These are phyloP conservation scores for Penicillium roqueforti DNA, from an alignment of 495 filamentous ascomycete species.

Conservation along the genomic window DNA sequence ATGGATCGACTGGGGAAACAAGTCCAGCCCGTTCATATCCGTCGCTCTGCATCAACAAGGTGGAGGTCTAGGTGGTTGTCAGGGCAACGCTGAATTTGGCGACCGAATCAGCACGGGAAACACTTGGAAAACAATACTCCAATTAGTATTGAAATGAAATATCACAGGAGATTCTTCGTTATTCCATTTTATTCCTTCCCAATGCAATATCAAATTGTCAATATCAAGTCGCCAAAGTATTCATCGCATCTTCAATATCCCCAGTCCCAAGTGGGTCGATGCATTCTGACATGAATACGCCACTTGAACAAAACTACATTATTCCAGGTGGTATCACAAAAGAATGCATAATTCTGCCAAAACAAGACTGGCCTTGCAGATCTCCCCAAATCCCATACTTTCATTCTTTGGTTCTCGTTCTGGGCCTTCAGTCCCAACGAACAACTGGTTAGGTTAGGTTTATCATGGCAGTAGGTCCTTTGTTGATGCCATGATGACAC, in stretches of 20 bases:
- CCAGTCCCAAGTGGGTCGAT: not conserved
- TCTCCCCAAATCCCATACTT: not conserved
- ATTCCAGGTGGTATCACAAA: not conserved
- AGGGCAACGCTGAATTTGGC: constrained; percentile 23
- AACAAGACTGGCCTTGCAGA: not conserved
- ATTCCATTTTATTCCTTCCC: not conserved
- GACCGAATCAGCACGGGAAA: constrained; percentile 11
- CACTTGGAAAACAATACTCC: not conserved
- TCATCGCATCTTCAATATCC: not conserved
- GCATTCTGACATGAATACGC: not conserved
- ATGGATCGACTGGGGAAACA: constrained; percentile 5
- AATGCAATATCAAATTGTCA: no score
- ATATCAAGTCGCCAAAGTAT: not conserved
- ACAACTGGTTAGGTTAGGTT: not conserved
- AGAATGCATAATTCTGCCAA: not conserved
- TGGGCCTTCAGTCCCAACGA: not conserved
- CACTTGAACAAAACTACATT: not conserved
- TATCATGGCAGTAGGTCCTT: not conserved
- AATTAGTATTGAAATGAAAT: not conserved
- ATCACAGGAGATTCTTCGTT: not conserved
- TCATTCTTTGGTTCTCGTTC: not conserved
- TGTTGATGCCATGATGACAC: not conserved
- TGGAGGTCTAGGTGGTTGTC: constrained; percentile 29
- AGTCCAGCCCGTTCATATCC: constrained; percentile 15
- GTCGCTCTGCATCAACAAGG: constrained; percentile 21